Base-by-base conservation (phyloP, 1,284 basidiomycete genomes). In the Malassezia arunalokei region DNA sequence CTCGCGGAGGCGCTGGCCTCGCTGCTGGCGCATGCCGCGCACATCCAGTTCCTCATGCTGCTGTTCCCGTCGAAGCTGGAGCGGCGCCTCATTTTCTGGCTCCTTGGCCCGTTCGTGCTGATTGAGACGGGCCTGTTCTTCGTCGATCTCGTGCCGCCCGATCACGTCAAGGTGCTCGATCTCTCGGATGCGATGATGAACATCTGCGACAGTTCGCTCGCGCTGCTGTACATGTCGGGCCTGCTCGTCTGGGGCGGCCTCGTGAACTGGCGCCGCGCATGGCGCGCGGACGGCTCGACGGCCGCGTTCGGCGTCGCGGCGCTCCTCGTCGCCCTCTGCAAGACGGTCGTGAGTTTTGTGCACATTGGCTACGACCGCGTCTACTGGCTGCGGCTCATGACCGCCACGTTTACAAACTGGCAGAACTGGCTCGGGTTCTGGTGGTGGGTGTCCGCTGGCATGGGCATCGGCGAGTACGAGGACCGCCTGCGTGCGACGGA, bases 21-120 rank as follows among this genome's bases (percentile, higher is more conserved):
- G 11, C 9, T 48, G 12, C 20, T 29, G n/a, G 44, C 43, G 9
- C 43, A 55, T 35, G 84, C 89, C 55, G 94, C 92, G 0, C 91
- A 98, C 75, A 95, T 99, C 49, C 94, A 98, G 73, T 96, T 96
- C 75, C 78, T 99, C 51, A 94, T 92, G 3, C 80, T 98, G 5
- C 80, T 99, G 15, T 99, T 88, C 71, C 92, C 92, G 1, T 96
- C 94, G 5, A 77, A 80, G n/a, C 80, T 92, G 33, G 94, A 98
- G 75, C 83, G 82, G 4, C 79, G 84, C 20, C 81, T 99, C 44
- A 92, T 99, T 54, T 84, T 90, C 65, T 78, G 82, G 59, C 79
- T 94, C 33, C 81, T 96, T 9, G 87, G 85, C 6, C 92, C 92
- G 0, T 78, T 98, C 9, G 90, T 90, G 1, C 75, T 96, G 56